These are phyloP conservation scores for Panus rudis DNA, from an alignment of 768 basidiomycete genomes.

Conservation along the genomic window DNA sequence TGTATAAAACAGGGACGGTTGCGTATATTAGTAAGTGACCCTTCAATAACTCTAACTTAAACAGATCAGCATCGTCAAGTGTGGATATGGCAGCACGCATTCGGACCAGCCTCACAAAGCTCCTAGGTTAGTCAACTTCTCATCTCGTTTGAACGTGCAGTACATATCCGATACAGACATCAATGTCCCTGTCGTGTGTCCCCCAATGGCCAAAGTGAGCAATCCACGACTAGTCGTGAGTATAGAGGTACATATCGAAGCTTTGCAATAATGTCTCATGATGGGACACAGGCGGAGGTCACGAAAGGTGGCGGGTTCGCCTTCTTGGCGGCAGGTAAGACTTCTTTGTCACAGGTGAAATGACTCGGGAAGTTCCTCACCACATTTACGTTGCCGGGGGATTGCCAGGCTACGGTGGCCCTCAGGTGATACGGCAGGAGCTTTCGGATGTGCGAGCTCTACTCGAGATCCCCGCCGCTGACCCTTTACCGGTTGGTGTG, in stretches of 20 bases:
- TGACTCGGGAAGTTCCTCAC: background rate
- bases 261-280: no score
- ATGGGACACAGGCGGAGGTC: slow-evolving; percentile 37
- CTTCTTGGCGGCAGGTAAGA: slow-evolving; percentile 57
- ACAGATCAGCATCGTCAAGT: no score
- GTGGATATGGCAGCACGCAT: no score
- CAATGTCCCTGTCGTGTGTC: background rate
- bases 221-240: slow-evolving; percentile 38
- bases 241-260: background rate
- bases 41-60: no score
- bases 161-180: no score
- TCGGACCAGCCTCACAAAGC: no score
- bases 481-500: slow-evolving; percentile 53
- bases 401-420: slow-evolving; percentile 38
- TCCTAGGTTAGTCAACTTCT: no score
- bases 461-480: slow-evolving; percentile 22
- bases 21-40: no score
- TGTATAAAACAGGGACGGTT: no score
- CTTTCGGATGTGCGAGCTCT: slow-evolving; percentile 43
- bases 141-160: no score
- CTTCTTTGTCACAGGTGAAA: background rate
- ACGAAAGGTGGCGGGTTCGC: slow-evolving; percentile 69
- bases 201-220: slow-evolving; percentile 41
- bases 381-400: slow-evolving; percentile 5
- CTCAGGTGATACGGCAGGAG: slow-evolving; percentile 41